phyloP scores from a whole-genome alignment of 2,329 filamentous ascomycete species.

The Aureobasidium mangrovei region DNA sequence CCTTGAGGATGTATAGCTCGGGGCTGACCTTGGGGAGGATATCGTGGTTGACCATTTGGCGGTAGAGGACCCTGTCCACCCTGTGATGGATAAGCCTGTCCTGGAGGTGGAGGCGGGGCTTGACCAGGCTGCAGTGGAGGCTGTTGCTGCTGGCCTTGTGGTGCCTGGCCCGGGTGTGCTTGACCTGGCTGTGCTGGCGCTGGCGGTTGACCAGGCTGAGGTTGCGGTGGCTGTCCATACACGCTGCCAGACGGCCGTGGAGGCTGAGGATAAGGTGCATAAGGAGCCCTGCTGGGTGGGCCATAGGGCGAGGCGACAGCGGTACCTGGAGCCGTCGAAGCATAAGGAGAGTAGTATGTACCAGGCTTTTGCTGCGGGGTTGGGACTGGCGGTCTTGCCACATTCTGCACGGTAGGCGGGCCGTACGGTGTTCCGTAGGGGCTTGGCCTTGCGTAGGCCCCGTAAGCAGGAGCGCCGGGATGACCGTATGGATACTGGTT shows the following conservation, averaged over 20 bases:
- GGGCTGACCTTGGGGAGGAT: background rate
- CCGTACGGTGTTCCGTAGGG: conserved; percentile 17
- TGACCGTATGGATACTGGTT: conserved; percentile 15
- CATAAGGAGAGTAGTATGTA: conserved; percentile 19
- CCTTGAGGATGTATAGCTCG: conserved; percentile 6
- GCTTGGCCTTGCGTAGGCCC: conserved; percentile 16
- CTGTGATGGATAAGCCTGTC: background rate
- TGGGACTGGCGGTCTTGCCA: conserved; percentile 12
- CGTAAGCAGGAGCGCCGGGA: conserved; percentile 14
- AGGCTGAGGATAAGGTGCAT: conserved; percentile 12
- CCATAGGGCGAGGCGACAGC: conserved; percentile 15
- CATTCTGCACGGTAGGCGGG: conserved; percentile 14
- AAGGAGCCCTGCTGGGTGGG: conserved; percentile 15
- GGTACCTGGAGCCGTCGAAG: conserved; percentile 16
- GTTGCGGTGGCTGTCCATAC: conserved; percentile 4
- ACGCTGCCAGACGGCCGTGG: background rate
- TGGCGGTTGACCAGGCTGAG: conserved; percentile 8
- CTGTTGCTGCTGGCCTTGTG: background rate
- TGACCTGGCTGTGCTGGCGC: conserved; percentile 2
- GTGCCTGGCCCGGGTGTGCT: background rate
- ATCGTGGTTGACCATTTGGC: conserved; percentile 3
- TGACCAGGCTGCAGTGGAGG: background rate
- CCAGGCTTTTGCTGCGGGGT: conserved; percentile 16
- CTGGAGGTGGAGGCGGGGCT: background rate
- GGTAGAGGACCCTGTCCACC: background rate